Evolutionary conservation across 768 basidiomycete species (phyloP).

Genomic region (Mycena haematopus): DNA sequence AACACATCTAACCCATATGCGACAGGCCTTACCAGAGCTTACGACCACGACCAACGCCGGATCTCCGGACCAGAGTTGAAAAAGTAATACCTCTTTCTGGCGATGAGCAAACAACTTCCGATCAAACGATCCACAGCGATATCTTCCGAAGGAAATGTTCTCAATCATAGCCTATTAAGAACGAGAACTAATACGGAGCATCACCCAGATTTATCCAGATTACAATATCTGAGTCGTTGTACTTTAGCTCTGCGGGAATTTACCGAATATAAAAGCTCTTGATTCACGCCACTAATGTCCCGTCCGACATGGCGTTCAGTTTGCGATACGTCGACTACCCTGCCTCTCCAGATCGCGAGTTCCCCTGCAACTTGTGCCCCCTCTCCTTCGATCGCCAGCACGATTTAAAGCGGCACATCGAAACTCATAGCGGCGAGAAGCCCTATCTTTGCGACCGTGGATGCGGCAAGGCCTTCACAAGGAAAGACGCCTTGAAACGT

Average conservation of each 20-base stretch:
- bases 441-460: conserved; percentile 65
- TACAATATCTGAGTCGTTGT: background rate
- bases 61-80: background rate
- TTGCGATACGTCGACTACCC: conserved; percentile 42
- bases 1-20: background rate
- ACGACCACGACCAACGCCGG: background rate
- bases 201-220: conserved; percentile 3
- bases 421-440: conserved; percentile 67
- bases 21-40: background rate
- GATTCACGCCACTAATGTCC: background rate
- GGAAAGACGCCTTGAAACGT: conserved; percentile 67
- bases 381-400: conserved; percentile 67
- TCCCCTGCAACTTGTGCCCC: conserved; percentile 57
- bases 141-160: background rate
- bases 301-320: conserved; percentile 14
- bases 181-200: background rate
- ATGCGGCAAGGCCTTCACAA: conserved; percentile 67
- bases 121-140: background rate
- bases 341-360: conserved; percentile 50
- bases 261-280: background rate
- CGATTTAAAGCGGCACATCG: conserved; percentile 64
- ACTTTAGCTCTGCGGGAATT: background rate
- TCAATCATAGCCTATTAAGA: background rate
- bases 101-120: background rate
- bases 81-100: too few species aligned